phyloP scores from a whole-genome alignment of 768 basidiomycete species.

The Boletus rufocinnamomeus region DNA sequence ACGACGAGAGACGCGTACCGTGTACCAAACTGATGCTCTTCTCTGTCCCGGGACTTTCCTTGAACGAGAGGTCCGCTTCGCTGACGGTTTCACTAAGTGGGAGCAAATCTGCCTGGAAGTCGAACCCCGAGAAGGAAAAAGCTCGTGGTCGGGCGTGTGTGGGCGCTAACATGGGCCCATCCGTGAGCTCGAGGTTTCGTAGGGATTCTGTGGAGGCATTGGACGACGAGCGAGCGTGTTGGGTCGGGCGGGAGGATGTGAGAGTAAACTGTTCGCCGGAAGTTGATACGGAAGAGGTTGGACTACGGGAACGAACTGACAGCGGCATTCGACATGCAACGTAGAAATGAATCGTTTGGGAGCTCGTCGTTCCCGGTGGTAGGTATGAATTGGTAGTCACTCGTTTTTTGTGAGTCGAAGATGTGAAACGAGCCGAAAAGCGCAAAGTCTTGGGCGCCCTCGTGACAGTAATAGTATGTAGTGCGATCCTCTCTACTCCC shows the following conservation, averaged over 20 bases:
- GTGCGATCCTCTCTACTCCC: too few relatives aligned
- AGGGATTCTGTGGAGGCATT: constrained; percentile 72
- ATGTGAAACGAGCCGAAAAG: not conserved
- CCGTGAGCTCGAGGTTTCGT: constrained; percentile 75
- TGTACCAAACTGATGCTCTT: constrained; percentile 78
- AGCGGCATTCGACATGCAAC: constrained; percentile 21
- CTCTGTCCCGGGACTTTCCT: constrained; percentile 58
- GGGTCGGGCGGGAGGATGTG: constrained; percentile 4
- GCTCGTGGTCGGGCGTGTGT: constrained; percentile 46
- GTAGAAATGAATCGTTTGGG: not conserved
- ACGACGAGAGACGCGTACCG: constrained; percentile 47
- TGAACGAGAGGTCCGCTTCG: constrained; percentile 56
- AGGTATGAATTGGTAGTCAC: not conserved
- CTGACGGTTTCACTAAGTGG: constrained; percentile 78
- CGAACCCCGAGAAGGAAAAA: constrained; percentile 74
- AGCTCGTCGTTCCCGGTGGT: not conserved
- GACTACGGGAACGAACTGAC: constrained; percentile 23
- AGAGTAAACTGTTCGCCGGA: constrained; percentile 15
- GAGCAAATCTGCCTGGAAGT: constrained; percentile 75
- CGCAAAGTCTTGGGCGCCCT: too few relatives aligned
- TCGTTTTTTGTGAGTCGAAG: not conserved
- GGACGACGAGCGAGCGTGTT: constrained; percentile 3
- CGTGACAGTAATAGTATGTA: too few relatives aligned
- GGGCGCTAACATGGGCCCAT: constrained; percentile 49
- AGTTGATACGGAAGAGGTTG: constrained; percentile 14